phyloP scores from a whole-genome alignment of 164 flowering plant genomes.

The Platanus orientalis region DNA sequence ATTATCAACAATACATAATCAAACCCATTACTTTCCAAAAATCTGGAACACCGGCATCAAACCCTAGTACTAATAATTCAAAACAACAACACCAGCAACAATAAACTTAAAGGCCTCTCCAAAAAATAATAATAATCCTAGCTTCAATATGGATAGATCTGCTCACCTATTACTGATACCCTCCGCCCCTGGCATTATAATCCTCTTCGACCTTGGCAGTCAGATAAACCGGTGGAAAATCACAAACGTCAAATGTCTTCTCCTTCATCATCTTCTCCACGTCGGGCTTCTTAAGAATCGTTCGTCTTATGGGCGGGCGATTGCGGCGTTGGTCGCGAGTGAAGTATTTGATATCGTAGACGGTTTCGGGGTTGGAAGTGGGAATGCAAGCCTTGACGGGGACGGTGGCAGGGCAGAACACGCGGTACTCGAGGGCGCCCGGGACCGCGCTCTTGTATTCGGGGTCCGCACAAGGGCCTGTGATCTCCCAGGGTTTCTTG shows the following conservation, averaged over 20 bases:
- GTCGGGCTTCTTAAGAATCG: conserved; percentile 60
- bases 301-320: conserved; percentile 65
- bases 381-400: conserved; percentile 43
- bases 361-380: conserved; percentile 67
- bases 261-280: conserved; percentile 63
- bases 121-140: too few relatives aligned
- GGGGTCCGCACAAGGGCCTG: conserved; percentile 76
- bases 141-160: too few relatives aligned
- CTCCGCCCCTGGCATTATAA: conserved; percentile 60
- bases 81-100: too few relatives aligned
- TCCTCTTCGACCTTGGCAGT: conserved; percentile 59
- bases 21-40: too few relatives aligned
- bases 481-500: conserved; percentile 88
- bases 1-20: too few relatives aligned
- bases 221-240: conserved; percentile 64
- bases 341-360: conserved; percentile 79
- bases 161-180: conserved; percentile 56
- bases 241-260: conserved; percentile 42
- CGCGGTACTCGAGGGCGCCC: conserved; percentile 56
- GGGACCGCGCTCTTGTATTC: conserved; percentile 78
- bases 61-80: too few relatives aligned
- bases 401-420: conserved; percentile 60
- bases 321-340: conserved; percentile 77
- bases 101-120: too few relatives aligned
- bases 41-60: too few relatives aligned